A percentile compares a stretch with the other conserved stretches of the same genome.
Evolutionary conservation across 768 basidiomycete genomes (phyloP).

Genomic region (Leccinum truebloodii): DNA sequence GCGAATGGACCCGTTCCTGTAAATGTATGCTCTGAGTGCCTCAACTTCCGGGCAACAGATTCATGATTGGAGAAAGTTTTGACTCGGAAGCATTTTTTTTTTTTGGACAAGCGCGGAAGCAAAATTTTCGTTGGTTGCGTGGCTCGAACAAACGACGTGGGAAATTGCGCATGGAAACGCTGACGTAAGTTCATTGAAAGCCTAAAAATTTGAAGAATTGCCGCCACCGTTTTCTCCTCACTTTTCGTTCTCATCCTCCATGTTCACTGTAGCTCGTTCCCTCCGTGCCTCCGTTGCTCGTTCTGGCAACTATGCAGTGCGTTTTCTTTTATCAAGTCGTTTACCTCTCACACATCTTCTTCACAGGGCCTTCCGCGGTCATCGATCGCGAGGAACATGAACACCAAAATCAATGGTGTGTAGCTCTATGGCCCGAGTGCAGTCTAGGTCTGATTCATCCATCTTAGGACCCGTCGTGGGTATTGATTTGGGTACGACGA

Average conservation of each 20-base stretch:
- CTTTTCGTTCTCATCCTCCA: slow-evolving; percentile 52
- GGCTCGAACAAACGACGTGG: slow-evolving; percentile 12
- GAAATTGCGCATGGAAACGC: slow-evolving; percentile 16
- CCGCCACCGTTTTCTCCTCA: slow-evolving; percentile 33
- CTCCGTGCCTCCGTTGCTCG: slow-evolving; percentile 59
- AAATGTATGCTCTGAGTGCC: background rate
- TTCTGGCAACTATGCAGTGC: slow-evolving; percentile 64
- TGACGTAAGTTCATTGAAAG: slow-evolving; percentile 34
- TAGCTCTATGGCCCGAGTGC: background rate
- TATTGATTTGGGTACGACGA: slow-evolving; percentile 95
- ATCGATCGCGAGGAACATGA: slow-evolving; percentile 88
- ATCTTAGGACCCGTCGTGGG: slow-evolving; percentile 81
- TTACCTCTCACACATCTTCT: slow-evolving; percentile 7
- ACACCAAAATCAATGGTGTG: slow-evolving; percentile 88
- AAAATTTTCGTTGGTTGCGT: background rate
- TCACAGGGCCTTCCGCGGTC: slow-evolving; percentile 65
- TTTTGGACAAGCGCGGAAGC: too few relatives aligned
- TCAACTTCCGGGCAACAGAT: background rate
- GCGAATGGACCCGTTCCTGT: background rate
- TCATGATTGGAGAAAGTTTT: background rate
- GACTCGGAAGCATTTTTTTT: background rate
- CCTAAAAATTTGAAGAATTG: slow-evolving; percentile 46
- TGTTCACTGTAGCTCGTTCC: slow-evolving; percentile 73
- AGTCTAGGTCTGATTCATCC: slow-evolving; percentile 2
- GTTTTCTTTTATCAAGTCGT: slow-evolving; percentile 17